Evolutionary conservation across 768 basidiomycete genomes (phyloP), one percentile per base, ranked within the genome.

Genomic region (Termitomyces sp.): DNA sequence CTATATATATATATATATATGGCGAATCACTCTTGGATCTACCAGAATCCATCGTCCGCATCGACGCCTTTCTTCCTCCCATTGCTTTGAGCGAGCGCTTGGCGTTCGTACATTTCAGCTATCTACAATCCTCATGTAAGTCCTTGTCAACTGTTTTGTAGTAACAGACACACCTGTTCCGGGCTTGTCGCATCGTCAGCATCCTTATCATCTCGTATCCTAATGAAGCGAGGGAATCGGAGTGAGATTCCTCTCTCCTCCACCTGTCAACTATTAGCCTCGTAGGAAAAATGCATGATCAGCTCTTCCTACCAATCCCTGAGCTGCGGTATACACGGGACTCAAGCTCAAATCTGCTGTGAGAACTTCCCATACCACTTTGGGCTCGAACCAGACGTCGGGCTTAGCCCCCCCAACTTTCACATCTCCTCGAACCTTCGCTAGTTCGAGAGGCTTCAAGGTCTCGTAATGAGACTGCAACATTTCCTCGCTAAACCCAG

Each of bases 341-440:
- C 95, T 98, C 74, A 98, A 74, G 71, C 94, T 97, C 65, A 99
- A 71, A 75, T 99, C 97, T 7, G 97, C 97, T 2, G 96, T 92
- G 66, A 98, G 81, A 46, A 99, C 95, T 74, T 99, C 97, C 96
- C 97, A 98, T 2, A 99, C 93, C 19, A 97, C 75, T 74, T 90
- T 91, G 19, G 97, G 96, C 69, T 98, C 96, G 71, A 99, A 95
- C 93, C 92, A 98, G 29, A 97, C 80, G 66, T 99, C 96, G 14
- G 97, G 96, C 69, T 98, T 98, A 40, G 95, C 95, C 4, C 89
- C 91, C 40, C 95, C 96, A 45, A 87, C 71, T 70, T 93, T 94
- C 62, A 97, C 80, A 69, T 98, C 93, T 0, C 89, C 87, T 48
- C 92, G 82, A 52, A 82, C 79, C 56, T 85, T 87, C 19, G 74